Evolutionary conservation across 2,329 filamentous ascomycete genomes (phyloP).

Genomic region (Fusarium brevicatenulatum): DNA sequence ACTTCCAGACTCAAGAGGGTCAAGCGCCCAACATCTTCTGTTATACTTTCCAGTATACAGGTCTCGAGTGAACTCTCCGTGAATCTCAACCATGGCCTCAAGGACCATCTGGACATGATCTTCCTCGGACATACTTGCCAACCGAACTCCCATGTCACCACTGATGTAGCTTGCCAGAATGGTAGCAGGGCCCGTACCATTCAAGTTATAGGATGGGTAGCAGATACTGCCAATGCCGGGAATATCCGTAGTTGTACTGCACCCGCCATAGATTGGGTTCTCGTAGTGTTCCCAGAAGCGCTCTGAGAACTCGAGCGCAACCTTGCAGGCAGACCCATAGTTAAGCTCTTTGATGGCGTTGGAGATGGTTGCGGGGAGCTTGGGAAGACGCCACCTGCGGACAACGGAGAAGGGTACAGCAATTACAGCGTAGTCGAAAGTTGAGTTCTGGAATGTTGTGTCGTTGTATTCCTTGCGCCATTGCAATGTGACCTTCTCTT

Average conservation of each 20-base stretch:
- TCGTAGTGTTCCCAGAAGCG: constrained; percentile 16
- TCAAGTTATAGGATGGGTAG: constrained; percentile 12
- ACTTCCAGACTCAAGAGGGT: constrained; percentile 13
- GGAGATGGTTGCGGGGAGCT: constrained; percentile 3
- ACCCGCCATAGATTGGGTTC: background rate
- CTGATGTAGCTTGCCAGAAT: constrained; percentile 12
- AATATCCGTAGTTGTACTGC: constrained; percentile 2
- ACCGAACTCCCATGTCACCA: constrained; percentile 3
- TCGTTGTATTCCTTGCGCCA: constrained; percentile 10
- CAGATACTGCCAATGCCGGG: background rate
- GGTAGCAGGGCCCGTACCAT: background rate
- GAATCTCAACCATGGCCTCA: constrained; percentile 2
- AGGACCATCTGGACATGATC: constrained; percentile 8
- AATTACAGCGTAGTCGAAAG: background rate
- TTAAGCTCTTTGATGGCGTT: constrained; percentile 10
- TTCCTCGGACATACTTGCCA: constrained; percentile 3
- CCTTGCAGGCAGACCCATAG: constrained; percentile 5
- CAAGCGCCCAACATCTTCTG: constrained; percentile 12
- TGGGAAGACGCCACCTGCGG: background rate
- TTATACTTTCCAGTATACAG: constrained; percentile 13
- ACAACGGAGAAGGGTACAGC: constrained; percentile 8
- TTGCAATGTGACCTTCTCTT: background rate
- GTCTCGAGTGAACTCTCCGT: background rate
- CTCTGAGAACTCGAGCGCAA: constrained; percentile 4
- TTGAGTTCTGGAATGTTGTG: constrained; percentile 1